phyloP scores from a whole-genome alignment of 176 grass and related monocot genomes.

The Musa troglodytarum region DNA sequence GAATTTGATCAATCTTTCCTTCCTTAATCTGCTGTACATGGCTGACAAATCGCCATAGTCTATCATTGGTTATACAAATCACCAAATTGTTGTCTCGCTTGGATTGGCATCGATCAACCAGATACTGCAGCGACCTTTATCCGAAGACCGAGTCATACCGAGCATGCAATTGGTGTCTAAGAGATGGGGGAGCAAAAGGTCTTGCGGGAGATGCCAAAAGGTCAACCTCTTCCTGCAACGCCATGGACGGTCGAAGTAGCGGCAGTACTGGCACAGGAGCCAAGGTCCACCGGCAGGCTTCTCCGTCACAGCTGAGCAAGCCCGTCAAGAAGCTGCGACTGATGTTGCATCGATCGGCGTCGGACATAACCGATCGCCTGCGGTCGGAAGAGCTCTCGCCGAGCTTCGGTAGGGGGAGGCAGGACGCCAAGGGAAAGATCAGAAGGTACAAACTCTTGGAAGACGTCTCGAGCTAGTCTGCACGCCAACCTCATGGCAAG shows the following conservation, averaged over 20 bases:
- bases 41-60: too few species aligned
- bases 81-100: too few species aligned
- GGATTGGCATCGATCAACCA: not conserved
- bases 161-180: constrained; percentile 81
- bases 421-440: constrained; percentile 33
- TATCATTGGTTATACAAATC: too few species aligned
- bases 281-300: constrained; percentile 15
- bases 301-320: constrained; percentile 17
- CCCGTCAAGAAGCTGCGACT: constrained; percentile 48
- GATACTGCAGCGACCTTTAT: constrained; percentile 86
- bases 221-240: not conserved
- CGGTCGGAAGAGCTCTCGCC: not conserved
- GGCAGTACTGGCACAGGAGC: not conserved
- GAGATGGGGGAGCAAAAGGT: constrained; percentile 21
- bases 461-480: constrained; percentile 47
- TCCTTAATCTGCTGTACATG: too few species aligned
- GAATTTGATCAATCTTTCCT: too few species aligned
- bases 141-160: constrained; percentile 40
- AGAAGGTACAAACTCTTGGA: constrained; percentile 73
- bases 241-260: not conserved
- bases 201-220: not conserved
- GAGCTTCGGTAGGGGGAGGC: constrained; percentile 4
- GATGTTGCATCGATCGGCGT: not conserved
- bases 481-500: too few species aligned
- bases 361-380: not conserved